phyloP scores from a whole-genome alignment of 2,329 filamentous ascomycete species.

The Stromatinia cepivora region DNA sequence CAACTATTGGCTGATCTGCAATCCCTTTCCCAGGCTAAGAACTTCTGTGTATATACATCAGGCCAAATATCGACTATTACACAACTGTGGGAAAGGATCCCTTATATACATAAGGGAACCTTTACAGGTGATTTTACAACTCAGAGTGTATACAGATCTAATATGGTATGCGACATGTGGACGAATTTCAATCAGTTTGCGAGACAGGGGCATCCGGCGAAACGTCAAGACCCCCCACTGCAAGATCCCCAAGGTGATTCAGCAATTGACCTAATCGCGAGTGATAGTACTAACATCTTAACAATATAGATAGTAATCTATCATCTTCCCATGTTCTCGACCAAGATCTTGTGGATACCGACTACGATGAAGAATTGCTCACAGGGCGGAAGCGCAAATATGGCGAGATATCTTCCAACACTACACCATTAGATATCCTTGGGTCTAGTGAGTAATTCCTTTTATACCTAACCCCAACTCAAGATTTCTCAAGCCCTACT shows the following conservation, averaged over 20 bases:
- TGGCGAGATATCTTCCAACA: neutral
- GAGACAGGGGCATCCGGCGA: no score
- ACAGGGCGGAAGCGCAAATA: neutral
- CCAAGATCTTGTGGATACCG: neutral
- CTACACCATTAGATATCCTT: no score
- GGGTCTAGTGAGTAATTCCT: no score
- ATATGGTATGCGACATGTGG: neutral
- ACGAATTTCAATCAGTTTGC: constrained; percentile 5
- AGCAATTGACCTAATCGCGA: no score
- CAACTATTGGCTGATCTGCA: no score
- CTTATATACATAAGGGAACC: neutral
- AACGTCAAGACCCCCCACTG: neutral
- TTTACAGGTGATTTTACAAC: constrained; percentile 8
- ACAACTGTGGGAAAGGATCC: neutral
- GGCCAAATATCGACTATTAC: no score
- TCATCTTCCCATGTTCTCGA: neutral
- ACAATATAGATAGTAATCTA: no score
- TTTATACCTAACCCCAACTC: no score
- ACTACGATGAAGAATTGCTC: neutral
- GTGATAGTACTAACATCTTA: no score
- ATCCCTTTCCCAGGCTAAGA: no score
- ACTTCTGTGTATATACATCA: no score
- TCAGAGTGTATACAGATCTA: neutral
- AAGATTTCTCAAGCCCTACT: no score
- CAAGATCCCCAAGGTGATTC: neutral